phyloP scores from a whole-genome alignment of 768 basidiomycete species.

The Russula earlei region DNA sequence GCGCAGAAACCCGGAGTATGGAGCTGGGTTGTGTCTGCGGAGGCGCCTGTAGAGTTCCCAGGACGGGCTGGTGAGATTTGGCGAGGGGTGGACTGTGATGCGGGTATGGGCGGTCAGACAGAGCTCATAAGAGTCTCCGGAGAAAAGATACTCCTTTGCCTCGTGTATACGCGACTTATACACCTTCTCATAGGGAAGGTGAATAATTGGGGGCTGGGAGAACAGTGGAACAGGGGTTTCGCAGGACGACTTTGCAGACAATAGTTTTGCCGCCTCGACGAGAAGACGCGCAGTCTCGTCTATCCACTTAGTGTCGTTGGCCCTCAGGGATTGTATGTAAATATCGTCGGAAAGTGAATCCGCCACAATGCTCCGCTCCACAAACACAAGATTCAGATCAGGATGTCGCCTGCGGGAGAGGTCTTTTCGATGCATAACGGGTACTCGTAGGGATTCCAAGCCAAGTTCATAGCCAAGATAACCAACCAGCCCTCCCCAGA shows the following conservation, averaged over 20 bases:
- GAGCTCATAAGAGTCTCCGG: constrained; percentile 89
- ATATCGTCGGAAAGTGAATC: constrained; percentile 42
- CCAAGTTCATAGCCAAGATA: constrained; percentile 76
- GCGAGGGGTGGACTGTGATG: constrained; percentile 32
- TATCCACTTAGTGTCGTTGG: constrained; percentile 55
- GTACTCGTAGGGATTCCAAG: constrained; percentile 42
- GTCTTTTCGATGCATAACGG: constrained; percentile 26
- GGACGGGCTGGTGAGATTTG: constrained; percentile 34
- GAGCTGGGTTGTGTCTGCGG: constrained; percentile 74
- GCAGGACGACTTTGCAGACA: not conserved
- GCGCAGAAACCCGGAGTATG: constrained; percentile 75
- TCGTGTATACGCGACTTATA: constrained; percentile 63
- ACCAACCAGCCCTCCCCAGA: constrained; percentile 80
- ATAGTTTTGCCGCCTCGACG: constrained; percentile 16
- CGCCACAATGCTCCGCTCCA: constrained; percentile 68
- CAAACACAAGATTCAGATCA: constrained; percentile 67
- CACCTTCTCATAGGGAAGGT: constrained; percentile 43
- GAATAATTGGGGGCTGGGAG: constrained; percentile 27
- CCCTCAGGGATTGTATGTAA: constrained; percentile 57
- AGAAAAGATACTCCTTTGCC: constrained; percentile 65
- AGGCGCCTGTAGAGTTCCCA: constrained; percentile 72
- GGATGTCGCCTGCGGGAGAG: constrained; percentile 37
- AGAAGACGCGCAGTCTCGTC: constrained; percentile 32
- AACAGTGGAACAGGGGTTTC: constrained; percentile 4
- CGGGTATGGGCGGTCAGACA: constrained; percentile 74